Base-by-base conservation (phyloP, 306 rosid genomes). In the Lagenaria siceraria region DNA sequence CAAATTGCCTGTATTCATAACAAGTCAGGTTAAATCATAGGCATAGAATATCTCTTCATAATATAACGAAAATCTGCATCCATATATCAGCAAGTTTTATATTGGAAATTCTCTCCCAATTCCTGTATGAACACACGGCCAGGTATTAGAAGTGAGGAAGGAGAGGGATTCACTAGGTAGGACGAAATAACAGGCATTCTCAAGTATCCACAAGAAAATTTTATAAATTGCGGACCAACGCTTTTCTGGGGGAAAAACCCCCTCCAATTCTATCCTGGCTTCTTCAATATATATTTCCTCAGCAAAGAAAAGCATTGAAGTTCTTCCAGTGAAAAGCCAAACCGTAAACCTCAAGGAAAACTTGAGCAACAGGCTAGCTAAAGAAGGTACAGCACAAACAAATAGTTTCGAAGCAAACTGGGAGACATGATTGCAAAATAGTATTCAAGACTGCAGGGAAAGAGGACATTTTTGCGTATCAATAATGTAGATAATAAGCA, bases 1-100 rank as follows among this genome's bases (percentile, higher is more conserved):
- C 90, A 77, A 87, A 84, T 88, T 90, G 93, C 85, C 96, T 90
- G 91, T 83, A 83, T 62, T 68, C 55, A 15, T 55, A 81, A 58
- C 74, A 79, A 77, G 78, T 80, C 78, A 79, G 33, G 80, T 65
- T 33, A 31, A 14, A 71, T 43, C 43, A 70, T 9, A 12, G 14
- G 24, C 38, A 15, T 36, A 64, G 14, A 17, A 14, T 21, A 14
- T 74, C 64, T 35, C 25, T 15, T 15, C 43, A 69, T 68, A 68
- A 38, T 22, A 22, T 68, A 68, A 31, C 11, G 15, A 65, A 38
- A n/a, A 40, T 18, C 74, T 22, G 33, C 53, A 64, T 64, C 72
- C 46, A 15, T 64, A 64, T 64, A 63, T 62, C 38, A 61, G 19
- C 7, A 62, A 29, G 69, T 62, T 62, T 29, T 15, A 31, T 35